Conservation (phyloP, 441 rosid genomes). For the Euphorbia schlechtendalii region DNA sequence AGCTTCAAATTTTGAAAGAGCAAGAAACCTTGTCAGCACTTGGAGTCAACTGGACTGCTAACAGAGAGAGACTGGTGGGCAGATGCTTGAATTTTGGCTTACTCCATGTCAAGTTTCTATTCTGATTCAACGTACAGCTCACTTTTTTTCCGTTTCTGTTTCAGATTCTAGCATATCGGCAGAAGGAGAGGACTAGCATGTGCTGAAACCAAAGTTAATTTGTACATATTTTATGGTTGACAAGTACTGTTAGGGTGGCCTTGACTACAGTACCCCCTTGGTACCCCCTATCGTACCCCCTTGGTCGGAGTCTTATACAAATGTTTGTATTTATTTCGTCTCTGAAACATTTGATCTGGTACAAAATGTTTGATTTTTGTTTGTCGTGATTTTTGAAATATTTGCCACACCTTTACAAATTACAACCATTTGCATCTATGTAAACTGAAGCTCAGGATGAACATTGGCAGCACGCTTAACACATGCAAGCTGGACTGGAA, state of each 20-base stretch:
- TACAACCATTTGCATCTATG: too few relatives aligned
- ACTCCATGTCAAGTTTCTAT: constrained; percentile 18
- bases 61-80: constrained; percentile 35
- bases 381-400: too few relatives aligned
- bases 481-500: too few relatives aligned
- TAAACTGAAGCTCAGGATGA: too few relatives aligned
- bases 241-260: neutral
- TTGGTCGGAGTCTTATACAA: too few relatives aligned
- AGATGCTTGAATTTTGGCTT: constrained; percentile 22
- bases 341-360: too few relatives aligned
- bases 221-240: constrained; percentile 4
- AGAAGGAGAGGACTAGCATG: constrained; percentile 26
- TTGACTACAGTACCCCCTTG: neutral
- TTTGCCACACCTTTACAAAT: too few relatives aligned
- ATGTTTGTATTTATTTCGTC: too few relatives aligned
- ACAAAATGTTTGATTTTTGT: too few relatives aligned
- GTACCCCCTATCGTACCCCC: too few relatives aligned
- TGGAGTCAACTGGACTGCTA: constrained; percentile 27
- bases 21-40: constrained; percentile 47
- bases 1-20: constrained; percentile 38
- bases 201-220: neutral
- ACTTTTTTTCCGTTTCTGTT: neutral
- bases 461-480: too few relatives aligned
- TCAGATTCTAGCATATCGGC: constrained; percentile 45
- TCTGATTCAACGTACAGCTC: neutral